Base-by-base conservation (phyloP, 345 rosid genomes). In the Lumnitzera littorea region DNA sequence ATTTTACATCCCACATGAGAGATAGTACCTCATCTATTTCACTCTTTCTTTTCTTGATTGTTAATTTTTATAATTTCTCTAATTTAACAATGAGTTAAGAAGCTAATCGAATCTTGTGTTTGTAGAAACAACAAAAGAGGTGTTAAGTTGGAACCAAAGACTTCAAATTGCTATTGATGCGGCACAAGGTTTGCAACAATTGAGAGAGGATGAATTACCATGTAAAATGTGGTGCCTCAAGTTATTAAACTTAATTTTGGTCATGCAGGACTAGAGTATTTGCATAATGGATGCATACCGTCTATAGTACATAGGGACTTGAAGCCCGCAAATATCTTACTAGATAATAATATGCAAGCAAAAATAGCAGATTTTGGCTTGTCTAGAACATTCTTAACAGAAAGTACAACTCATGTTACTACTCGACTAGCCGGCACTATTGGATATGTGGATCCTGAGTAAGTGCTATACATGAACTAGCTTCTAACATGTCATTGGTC, bases 151-250 rank as follows among this genome's bases (percentile, higher is more conserved):
- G 20, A 20, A 20, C 20, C 20, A 20, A 20, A 20, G 20, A 20
- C 20, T 20, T 20, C 20, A 20, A 20, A 20, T 20, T 20, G 20
- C 20, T 20, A 20, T 20, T 20, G 20, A 74, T 56, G 73, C 79
- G 43, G 86, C 82, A 48, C 82, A 78, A 80, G 89, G 89, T 80
- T 13, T 3, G 16, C 3, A 49, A 12, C 23, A 53, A 29, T 2
- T 7, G 29, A 53, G 17, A 20, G 12, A 20, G 3, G 12, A 20
- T 53, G 27, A 12, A 16, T 53, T 20, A 4, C 3, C 11, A 23
- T 3, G 3, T 12, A 53, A 16, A 20, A 11, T 1, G 3, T 8
- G 9, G 12, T 53, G 20, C 2, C 7, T 1, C 3, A 2, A 14
- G 17, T 5, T 24, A 16, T 20, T 8, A 17, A 53, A 53, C 5